These are phyloP conservation scores for Cladorrhinum samala DNA, from an alignment of 495 filamentous ascomycete genomes.

Conservation along the genomic window DNA sequence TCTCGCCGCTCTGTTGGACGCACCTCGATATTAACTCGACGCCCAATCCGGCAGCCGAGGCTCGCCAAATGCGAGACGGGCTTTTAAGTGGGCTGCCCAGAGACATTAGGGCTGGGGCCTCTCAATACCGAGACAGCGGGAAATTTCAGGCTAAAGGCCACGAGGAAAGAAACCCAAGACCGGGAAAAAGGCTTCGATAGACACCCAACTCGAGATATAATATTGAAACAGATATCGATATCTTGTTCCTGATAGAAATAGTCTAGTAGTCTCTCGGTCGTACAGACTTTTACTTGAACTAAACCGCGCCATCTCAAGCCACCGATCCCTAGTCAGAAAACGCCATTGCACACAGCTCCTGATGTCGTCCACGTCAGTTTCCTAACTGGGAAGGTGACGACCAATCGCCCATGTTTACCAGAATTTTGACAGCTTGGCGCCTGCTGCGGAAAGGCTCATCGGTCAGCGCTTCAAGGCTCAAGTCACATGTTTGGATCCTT, in stretches of 20 bases:
- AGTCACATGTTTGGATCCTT: constrained; percentile 9
- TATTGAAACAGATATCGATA: neutral
- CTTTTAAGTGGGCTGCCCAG: neutral
- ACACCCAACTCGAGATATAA: neutral
- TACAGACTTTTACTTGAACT: neutral
- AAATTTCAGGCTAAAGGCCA: neutral
- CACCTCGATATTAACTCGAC: constrained; percentile 2
- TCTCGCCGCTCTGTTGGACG: neutral
- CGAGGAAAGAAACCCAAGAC: neutral
- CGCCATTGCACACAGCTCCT: neutral
- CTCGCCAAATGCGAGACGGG: constrained; percentile 2
- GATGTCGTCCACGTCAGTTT: neutral
- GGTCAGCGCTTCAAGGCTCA: neutral
- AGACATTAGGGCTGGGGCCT: neutral
- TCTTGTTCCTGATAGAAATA: neutral
- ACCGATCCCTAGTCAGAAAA: neutral
- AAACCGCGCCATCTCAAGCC: neutral
- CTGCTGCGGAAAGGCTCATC: neutral
- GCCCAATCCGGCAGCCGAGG: constrained; percentile 6
- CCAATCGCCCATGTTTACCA: neutral
- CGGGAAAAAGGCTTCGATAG: neutral
- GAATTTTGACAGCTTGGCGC: constrained; percentile 8
- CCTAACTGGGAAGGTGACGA: constrained; percentile 11
- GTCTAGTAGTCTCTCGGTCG: neutral
- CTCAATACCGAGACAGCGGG: constrained; percentile 2